Evolutionary conservation across 1,284 basidiomycete species (phyloP), one percentile per base, ranked within the genome.

Genomic region (Amylostereum areolatum): DNA sequence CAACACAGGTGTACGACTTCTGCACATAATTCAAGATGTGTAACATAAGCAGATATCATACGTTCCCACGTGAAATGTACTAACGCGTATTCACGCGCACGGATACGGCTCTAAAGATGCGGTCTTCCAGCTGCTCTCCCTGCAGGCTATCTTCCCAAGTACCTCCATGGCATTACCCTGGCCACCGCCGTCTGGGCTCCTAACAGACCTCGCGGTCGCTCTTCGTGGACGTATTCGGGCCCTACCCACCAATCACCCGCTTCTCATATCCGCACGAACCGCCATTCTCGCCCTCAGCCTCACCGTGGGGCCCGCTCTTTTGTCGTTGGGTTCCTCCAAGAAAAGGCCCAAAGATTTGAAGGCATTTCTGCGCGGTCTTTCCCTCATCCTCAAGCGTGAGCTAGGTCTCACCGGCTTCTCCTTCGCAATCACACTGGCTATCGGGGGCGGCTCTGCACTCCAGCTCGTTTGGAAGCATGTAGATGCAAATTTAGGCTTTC

Each of bases 211-310:
- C 18, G 18, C 18, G 18, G 18, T 18, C 18, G 18, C 18, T 18
- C 18, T 18, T 18, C 18, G 18, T 35, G 34, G 34, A 35, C 34
- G 34, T n/a, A n/a, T 35, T n/a, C 34, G 34, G 34, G 18, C 25
- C 8, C 53, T 67, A 28, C 64, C 66, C 28, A 57, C 53, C 52
- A 64, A 66, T 56, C 81, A 84, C 55, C 81, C 82, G 7, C 56
- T 72, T n/a, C 80, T 78, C 51, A 69, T 86, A 36, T 73, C 80
- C 1, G 61, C 82, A 28, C 74, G 86, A 51, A 84, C 87, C 0
- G 89, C 87, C 60, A 70, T 67, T 4, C 75, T 89, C n/a, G 72
- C 78, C 0, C 69, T 86, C 18, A 78, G 77, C 2, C 71, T 89
- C n/a, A 78, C 80, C 1, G 70, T 88, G 10, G 77, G 77, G 1